Conservation (phyloP, 495 filamentous ascomycete species). For the Aspergillus nidulans region DNA sequence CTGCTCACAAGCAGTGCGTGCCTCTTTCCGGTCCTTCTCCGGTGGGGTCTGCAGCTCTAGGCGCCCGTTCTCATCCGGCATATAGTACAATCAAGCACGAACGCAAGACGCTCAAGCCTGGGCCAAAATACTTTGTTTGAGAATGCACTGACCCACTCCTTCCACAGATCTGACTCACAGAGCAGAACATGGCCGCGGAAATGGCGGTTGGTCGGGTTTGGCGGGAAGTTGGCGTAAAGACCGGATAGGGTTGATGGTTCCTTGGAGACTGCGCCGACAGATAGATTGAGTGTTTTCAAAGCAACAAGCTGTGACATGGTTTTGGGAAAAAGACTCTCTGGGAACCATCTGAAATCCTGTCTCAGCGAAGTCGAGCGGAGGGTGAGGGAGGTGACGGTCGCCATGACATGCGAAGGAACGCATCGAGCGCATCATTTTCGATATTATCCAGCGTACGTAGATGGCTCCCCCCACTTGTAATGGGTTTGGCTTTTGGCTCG, state of each 20-base stretch:
- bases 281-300: conserved; percentile 20
- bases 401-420: conserved; percentile 20
- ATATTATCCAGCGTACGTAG: conserved; percentile 21
- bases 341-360: conserved; percentile 12
- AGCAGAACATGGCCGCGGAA: conserved; percentile 25
- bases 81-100: conserved; percentile 22
- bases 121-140: conserved; percentile 14
- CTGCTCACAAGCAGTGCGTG: conserved; percentile 15
- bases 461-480: background rate
- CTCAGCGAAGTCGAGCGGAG: conserved; percentile 19
- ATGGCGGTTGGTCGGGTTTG: conserved; percentile 17
- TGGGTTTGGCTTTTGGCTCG: conserved; percentile 11
- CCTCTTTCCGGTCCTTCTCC: conserved; percentile 9
- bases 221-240: conserved; percentile 15
- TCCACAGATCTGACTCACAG: conserved; percentile 14
- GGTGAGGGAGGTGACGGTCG: conserved; percentile 15
- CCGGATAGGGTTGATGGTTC: conserved; percentile 13
- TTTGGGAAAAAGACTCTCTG: conserved; percentile 7
- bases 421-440: conserved; percentile 24
- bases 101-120: conserved; percentile 15
- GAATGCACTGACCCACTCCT: conserved; percentile 20
- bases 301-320: conserved; percentile 11
- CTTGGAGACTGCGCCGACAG: conserved; percentile 22
- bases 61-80: background rate
- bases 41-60: conserved; percentile 5